These are phyloP conservation scores for Rosellinia necatrix DNA, from an alignment of 2,329 filamentous ascomycete species.

Conservation along the genomic window DNA sequence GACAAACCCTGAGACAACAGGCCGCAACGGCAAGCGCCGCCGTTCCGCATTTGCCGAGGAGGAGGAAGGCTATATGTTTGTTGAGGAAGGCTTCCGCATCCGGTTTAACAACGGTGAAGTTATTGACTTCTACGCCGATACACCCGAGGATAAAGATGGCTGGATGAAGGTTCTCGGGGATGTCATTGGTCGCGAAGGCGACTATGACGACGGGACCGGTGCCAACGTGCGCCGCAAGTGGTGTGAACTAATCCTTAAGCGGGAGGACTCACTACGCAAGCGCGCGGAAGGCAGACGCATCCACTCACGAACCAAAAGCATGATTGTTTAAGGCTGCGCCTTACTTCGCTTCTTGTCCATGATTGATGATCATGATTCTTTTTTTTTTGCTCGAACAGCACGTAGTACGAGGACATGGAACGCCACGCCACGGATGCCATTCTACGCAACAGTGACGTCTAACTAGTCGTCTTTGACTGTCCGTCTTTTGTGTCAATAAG, in stretches of 20 bases:
- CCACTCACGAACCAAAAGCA: slow-evolving; percentile 64
- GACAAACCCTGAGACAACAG: slow-evolving; percentile 80
- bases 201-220: slow-evolving; percentile 51
- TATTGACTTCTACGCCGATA: slow-evolving; percentile 98
- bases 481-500: no score
- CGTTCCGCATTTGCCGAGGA: slow-evolving; percentile 97
- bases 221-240: slow-evolving; percentile 60
- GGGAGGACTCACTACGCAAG: slow-evolving; percentile 63
- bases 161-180: slow-evolving; percentile 93
- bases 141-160: slow-evolving; percentile 80
- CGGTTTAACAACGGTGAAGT: slow-evolving; percentile 98
- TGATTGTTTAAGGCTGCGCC: slow-evolving; percentile 49
- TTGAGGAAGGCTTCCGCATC: slow-evolving; percentile 98
- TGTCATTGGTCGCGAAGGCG: slow-evolving; percentile 61
- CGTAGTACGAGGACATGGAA: slow-evolving; percentile 21
- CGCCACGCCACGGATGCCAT: slow-evolving; percentile 8
- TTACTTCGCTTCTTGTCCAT: slow-evolving; percentile 25
- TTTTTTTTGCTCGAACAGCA: slow-evolving; percentile 1
- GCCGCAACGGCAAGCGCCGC: slow-evolving; percentile 77
- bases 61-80: slow-evolving; percentile 99
- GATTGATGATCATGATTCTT: slow-evolving; percentile 30
- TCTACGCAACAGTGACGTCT: not conserved
- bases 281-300: slow-evolving; percentile 57
- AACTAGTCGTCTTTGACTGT: slow-evolving; percentile 4
- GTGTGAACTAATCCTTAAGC: slow-evolving; percentile 70